Percentiles rank a stretch among this genome's conserved stretches.
phyloP scores from a whole-genome alignment of 306 rosid species.

The Cicer pinnatifidum region DNA sequence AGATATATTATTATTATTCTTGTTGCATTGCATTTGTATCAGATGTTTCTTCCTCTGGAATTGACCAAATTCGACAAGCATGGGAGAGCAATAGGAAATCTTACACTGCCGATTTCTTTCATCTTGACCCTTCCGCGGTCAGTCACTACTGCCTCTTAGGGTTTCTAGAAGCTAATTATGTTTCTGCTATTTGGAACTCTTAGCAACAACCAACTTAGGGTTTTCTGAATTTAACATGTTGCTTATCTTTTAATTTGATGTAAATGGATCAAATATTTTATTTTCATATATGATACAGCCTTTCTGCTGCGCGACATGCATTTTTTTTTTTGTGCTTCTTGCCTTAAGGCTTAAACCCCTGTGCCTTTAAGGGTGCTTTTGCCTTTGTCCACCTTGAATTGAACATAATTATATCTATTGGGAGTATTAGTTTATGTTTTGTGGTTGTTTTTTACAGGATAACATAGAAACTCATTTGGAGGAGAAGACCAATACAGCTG shows the following conservation, averaged over 20 bases:
- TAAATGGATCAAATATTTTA: not conserved
- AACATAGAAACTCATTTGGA: constrained; percentile 61
- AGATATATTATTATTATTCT: not conserved
- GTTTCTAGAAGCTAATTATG: not conserved
- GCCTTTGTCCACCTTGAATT: not conserved
- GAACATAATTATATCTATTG: constrained; percentile 9
- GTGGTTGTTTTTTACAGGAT: constrained; percentile 55
- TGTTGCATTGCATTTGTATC: not conserved
- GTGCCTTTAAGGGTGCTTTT: not conserved
- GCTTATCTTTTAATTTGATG: not conserved
- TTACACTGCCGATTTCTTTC: constrained; percentile 71
- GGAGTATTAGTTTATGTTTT: not conserved
- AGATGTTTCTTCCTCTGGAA: constrained; percentile 78
- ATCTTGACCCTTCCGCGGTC: constrained; percentile 82
- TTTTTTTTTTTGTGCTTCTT: not conserved
- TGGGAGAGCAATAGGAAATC: constrained; percentile 78
- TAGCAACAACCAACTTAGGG: constrained; percentile 7
- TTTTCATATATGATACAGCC: not conserved
- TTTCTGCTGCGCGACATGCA: not conserved
- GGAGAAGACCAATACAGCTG: constrained; percentile 67
- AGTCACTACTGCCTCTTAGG: not conserved
- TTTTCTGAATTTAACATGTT: constrained; percentile 2
- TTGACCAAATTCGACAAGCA: constrained; percentile 68
- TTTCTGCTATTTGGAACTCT: not conserved
- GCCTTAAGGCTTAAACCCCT: not conserved